Conservation (phyloP, 83 land plant genomes). For the Isoetes engelmannii region DNA sequence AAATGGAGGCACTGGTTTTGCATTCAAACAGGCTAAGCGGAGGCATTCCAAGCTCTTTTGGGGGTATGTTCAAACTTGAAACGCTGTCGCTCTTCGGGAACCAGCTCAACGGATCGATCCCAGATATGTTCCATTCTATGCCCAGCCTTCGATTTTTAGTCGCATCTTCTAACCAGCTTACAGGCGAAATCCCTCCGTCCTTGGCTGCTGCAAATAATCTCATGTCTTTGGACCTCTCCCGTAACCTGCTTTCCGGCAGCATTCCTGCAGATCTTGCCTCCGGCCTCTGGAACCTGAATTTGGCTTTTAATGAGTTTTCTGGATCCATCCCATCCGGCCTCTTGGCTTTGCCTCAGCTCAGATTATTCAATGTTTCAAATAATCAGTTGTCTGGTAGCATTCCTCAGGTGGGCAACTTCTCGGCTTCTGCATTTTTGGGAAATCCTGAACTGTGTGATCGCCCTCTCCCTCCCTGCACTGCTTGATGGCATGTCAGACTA, state of each 20-base stretch:
- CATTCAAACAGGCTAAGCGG: constrained; percentile 4
- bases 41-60: neutral
- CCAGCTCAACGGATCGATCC: constrained; percentile 1
- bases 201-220: neutral
- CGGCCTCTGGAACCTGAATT: neutral
- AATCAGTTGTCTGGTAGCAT: neutral
- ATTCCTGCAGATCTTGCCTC: neutral
- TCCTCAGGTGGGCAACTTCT: constrained; percentile 7
- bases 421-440: constrained; percentile 12
- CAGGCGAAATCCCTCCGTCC: neutral
- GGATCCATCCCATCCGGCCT: neutral
- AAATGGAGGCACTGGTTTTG: neutral
- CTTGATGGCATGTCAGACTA: no score
- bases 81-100: constrained; percentile 1
- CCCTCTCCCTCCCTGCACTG: constrained; percentile 4
- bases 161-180: neutral
- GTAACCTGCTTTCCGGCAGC: neutral
- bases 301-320: neutral
- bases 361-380: constrained; percentile 7
- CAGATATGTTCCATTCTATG: neutral
- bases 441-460: constrained; percentile 4
- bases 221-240: neutral
- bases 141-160: neutral
- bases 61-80: neutral
- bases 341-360: constrained; percentile 2